Evolutionary conservation across 176 grass and related monocot species (phyloP), one percentile per base, ranked within the genome.

Genomic region (Bromus sterilis): DNA sequence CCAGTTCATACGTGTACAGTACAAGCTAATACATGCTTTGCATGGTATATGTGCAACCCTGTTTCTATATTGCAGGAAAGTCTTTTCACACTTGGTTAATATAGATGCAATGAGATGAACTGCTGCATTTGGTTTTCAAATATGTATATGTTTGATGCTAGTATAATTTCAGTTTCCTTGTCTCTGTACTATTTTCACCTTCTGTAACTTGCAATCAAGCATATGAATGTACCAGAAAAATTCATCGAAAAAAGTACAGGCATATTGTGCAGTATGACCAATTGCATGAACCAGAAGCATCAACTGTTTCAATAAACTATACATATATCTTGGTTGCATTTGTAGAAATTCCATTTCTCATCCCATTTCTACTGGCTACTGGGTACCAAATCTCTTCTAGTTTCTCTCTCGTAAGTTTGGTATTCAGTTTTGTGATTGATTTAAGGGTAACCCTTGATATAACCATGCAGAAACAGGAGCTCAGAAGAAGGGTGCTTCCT

Each of bases 1-100:
- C 32, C 10, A 40, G 67, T n/a, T 82, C 78, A 76, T 89, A 68
- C 66, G 70, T 89, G 90, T 92, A 89, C 57, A 83, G 61, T 72
- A 51, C 26, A 56, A 49, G 43, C 4, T 6, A 25, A 26, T 79
- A 59, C 36, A 24, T 66, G 33, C 9, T 34, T 62, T 85, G 53
- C 44, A 5, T 72, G 72, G 35, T 72, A 77, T 43, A 37, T 41
- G 43, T 64, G 62, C 81, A 29, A 31, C 64, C 55, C 55, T 82
- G 55, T 55, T 75, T 74, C 51, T 60, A 51, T 57, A 73, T 80
- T 75, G 46, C 12, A 63, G 12, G 25, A 20, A 44, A 63, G 24
- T 37, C 20, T 85, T 78, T 80, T 51, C 26, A 33, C 12, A 55
- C 3, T 44, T 56, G 11, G 21, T 36, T 79, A 55, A 63, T 65